Evolutionary conservation across 2,329 filamentous ascomycete species (phyloP).

Genomic region (Aspergillus intermedius): DNA sequence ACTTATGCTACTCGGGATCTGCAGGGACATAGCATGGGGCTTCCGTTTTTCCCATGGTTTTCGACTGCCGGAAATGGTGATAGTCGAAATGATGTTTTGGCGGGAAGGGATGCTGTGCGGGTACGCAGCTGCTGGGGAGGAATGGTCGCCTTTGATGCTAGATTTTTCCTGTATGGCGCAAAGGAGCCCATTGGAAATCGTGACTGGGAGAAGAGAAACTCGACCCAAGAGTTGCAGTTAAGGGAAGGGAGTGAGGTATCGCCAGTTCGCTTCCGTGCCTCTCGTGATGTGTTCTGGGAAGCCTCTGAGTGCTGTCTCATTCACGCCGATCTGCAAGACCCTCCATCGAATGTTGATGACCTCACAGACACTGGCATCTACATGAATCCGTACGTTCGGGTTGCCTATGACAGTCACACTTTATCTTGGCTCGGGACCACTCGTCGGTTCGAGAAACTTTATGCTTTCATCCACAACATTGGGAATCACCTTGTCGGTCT

Average conservation of each 20-base stretch:
- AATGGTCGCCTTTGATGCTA: slow-evolving; percentile 53
- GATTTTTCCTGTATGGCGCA: slow-evolving; percentile 33
- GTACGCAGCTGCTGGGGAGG: slow-evolving; percentile 73
- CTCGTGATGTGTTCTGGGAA: slow-evolving; percentile 56
- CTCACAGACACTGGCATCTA: slow-evolving; percentile 54
- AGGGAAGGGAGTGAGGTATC: slow-evolving; percentile 3
- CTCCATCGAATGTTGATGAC: slow-evolving; percentile 23
- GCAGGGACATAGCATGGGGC: slow-evolving; percentile 61
- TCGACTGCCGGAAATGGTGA: slow-evolving; percentile 43
- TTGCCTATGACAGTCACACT: slow-evolving; percentile 57
- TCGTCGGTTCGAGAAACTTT: slow-evolving; percentile 60
- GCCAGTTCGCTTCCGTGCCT: slow-evolving; percentile 52
- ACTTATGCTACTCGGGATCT: slow-evolving; percentile 66
- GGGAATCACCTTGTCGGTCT: slow-evolving; percentile 51
- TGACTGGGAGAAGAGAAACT: neutral
- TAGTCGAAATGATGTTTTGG: slow-evolving; percentile 58
- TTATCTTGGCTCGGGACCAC: slow-evolving; percentile 55
- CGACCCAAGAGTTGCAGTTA: neutral
- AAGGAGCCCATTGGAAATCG: neutral
- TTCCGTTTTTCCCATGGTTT: slow-evolving; percentile 71
- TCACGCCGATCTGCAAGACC: slow-evolving; percentile 43
- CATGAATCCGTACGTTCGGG: slow-evolving; percentile 68
- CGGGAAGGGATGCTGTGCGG: slow-evolving; percentile 53
- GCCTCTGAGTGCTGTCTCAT: slow-evolving; percentile 60
- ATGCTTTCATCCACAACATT: slow-evolving; percentile 53